These are phyloP conservation scores for Akanthomyces muscarius DNA, from an alignment of 2,329 filamentous ascomycete species.

Conservation along the genomic window DNA sequence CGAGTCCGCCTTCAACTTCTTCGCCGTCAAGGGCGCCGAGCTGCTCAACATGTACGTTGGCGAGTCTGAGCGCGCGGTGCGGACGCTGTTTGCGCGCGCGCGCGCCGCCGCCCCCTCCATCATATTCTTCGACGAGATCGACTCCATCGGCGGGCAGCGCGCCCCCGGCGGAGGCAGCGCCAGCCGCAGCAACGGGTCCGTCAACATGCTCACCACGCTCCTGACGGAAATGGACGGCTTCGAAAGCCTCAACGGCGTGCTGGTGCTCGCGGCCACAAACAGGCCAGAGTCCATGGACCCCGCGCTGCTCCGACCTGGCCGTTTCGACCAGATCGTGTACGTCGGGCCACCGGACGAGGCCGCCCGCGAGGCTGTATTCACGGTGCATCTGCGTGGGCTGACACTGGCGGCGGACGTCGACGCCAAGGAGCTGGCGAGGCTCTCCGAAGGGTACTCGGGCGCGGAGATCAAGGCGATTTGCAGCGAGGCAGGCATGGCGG, in stretches of 20 bases:
- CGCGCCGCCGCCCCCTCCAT: slow-evolving; percentile 83
- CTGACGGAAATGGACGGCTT: slow-evolving; percentile 97
- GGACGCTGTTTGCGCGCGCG: slow-evolving; percentile 81
- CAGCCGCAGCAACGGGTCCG: slow-evolving; percentile 38
- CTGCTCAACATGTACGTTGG: slow-evolving; percentile 96
- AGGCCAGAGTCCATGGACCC: slow-evolving; percentile 81
- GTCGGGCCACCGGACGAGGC: slow-evolving; percentile 73
- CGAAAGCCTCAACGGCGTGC: slow-evolving; percentile 74
- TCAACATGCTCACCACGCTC: slow-evolving; percentile 85
- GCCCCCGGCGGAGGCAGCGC: slow-evolving; percentile 40
- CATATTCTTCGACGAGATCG: slow-evolving; percentile 96
- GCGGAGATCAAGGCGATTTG: slow-evolving; percentile 68
- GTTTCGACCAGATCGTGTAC: slow-evolving; percentile 81
- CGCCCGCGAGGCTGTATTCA: slow-evolving; percentile 73
- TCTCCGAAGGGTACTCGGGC: slow-evolving; percentile 76
- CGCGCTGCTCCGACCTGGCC: slow-evolving; percentile 77
- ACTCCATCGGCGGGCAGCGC: slow-evolving; percentile 66
- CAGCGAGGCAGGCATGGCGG: slow-evolving; percentile 41
- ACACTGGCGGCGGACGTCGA: slow-evolving; percentile 61
- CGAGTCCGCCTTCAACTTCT: slow-evolving; percentile 87
- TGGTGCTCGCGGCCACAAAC: slow-evolving; percentile 89
- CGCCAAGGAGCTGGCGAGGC: slow-evolving; percentile 55
- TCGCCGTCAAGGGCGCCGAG: slow-evolving; percentile 90
- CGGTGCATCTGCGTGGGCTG: slow-evolving; percentile 60
- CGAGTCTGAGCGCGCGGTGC: slow-evolving; percentile 81